These are phyloP conservation scores for Saccharomycopsis phalli DNA, from an alignment of 1,139 yeast species.

Conservation along the genomic window DNA sequence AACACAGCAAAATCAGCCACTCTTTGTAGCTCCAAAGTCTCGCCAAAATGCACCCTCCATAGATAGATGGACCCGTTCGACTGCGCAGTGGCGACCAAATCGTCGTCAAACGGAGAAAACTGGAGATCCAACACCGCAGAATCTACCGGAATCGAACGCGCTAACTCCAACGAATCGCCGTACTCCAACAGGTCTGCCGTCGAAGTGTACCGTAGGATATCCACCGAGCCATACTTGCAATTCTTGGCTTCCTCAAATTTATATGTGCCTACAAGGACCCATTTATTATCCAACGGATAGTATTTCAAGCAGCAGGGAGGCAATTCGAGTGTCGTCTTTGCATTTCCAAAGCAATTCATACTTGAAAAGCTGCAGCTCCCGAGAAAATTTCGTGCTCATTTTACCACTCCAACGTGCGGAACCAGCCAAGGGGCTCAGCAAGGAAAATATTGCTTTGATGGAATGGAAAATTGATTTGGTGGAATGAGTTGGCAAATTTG, in stretches of 20 bases:
- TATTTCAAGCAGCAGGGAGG: conserved; percentile 81
- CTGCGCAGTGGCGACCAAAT: conserved; percentile 55
- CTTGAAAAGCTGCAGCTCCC: too few species aligned
- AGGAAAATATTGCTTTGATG: too few species aligned
- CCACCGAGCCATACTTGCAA: conserved; percentile 64
- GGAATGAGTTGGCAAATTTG: too few species aligned
- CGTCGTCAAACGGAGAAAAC: conserved; percentile 44
- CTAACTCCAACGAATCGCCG: conserved; percentile 22
- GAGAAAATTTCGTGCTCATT: too few species aligned
- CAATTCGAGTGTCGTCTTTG: conserved; percentile 35
- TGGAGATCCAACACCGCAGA: conserved; percentile 77
- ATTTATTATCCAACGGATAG: conserved; percentile 41
- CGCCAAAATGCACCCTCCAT: conserved; percentile 40
- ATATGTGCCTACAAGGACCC: conserved; percentile 69
- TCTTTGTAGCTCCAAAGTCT: conserved; percentile 22
- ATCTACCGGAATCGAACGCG: conserved; percentile 31
- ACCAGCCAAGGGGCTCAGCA: too few species aligned
- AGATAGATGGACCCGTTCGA: conserved; percentile 66
- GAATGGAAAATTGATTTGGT: too few species aligned
- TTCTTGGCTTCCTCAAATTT: conserved; percentile 53
- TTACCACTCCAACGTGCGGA: too few species aligned
- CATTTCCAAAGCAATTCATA: too few species aligned
- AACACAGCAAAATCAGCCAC: conserved; percentile 33
- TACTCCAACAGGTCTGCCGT: conserved; percentile 19
- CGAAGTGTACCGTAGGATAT: conserved; percentile 37